A percentile compares a stretch with the other conserved stretches of the same genome.
These are phyloP conservation scores for Gleditsia sinensis DNA, from an alignment of 306 rosid species.

Conservation along the genomic window DNA sequence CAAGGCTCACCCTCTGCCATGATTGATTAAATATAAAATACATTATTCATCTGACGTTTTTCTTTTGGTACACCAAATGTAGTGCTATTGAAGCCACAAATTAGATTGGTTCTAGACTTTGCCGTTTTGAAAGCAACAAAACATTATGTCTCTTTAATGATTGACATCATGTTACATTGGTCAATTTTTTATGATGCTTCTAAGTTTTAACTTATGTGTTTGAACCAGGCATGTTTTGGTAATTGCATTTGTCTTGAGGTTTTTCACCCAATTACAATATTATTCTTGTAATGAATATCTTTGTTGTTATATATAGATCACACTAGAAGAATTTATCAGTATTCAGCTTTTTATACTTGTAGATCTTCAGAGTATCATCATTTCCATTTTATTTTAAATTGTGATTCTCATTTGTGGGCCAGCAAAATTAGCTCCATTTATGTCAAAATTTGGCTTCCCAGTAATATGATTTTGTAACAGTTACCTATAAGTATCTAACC, in stretches of 20 bases:
- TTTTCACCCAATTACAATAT: not conserved
- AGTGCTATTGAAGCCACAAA: not conserved
- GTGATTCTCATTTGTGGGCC: not conserved
- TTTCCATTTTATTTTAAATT: not conserved
- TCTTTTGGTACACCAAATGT: not conserved
- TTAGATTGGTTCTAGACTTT: not conserved
- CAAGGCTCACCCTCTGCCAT: no score
- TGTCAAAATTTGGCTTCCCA: not conserved
- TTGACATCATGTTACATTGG: not conserved
- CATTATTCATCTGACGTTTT: not conserved
- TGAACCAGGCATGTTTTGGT: not conserved
- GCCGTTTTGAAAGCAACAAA: not conserved
- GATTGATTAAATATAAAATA: not conserved
- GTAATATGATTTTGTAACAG: not conserved
- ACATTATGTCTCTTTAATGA: not conserved
- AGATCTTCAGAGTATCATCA: not conserved
- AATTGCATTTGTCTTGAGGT: not conserved
- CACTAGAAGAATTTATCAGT: not conserved
- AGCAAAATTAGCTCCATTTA: not conserved
- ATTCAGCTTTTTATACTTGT: not conserved
- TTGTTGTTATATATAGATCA: not conserved
- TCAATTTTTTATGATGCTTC: not conserved
- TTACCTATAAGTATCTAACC: not conserved
- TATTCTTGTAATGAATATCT: not conserved
- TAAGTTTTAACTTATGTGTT: not conserved